Evolutionary conservation across 1,139 yeast genomes (phyloP).

Genomic region (Suhomyces coccinellae): DNA sequence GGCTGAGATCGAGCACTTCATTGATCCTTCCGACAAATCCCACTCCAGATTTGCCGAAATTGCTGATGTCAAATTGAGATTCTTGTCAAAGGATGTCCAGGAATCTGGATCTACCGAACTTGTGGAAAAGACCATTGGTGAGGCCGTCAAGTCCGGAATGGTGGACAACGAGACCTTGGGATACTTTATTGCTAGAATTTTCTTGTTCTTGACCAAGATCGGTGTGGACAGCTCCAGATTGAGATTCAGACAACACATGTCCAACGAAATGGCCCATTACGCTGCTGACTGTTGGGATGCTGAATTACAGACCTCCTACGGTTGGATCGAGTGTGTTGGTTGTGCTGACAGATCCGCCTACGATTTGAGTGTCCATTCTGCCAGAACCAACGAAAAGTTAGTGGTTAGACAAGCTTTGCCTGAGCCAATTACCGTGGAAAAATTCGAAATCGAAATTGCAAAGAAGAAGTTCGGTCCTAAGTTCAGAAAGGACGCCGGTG

Average conservation of each 20-base stretch:
- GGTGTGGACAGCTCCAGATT: constrained; percentile 84
- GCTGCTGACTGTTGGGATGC: constrained; percentile 99
- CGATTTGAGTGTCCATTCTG: constrained; percentile 93
- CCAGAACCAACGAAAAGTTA: constrained; percentile 90
- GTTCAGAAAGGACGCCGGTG: constrained; percentile 95
- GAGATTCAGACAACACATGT: constrained; percentile 98
- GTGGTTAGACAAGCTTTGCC: constrained; percentile 90
- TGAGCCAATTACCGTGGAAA: constrained; percentile 80
- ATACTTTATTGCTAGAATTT: constrained; percentile 92
- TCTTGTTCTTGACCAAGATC: constrained; percentile 76
- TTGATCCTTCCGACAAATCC: constrained; percentile 84
- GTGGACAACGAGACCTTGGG: constrained; percentile 97
- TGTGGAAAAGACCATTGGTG: constrained; percentile 70
- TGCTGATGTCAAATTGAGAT: constrained; percentile 66
- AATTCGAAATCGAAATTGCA: constrained; percentile 79
- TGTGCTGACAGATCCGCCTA: constrained; percentile 99
- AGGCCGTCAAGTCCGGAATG: constrained; percentile 84
- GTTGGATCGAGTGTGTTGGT: constrained; percentile 99
- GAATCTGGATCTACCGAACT: constrained; percentile 78
- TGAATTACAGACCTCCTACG: constrained; percentile 90
- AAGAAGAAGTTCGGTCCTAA: constrained; percentile 97
- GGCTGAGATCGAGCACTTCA: constrained; percentile 99
- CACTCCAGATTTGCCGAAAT: constrained; percentile 82
- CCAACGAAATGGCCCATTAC: constrained; percentile 99
- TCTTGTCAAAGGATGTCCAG: constrained; percentile 86